These are phyloP conservation scores for Candida peoriensis DNA, from an alignment of 805 yeast species.

Conservation along the genomic window DNA sequence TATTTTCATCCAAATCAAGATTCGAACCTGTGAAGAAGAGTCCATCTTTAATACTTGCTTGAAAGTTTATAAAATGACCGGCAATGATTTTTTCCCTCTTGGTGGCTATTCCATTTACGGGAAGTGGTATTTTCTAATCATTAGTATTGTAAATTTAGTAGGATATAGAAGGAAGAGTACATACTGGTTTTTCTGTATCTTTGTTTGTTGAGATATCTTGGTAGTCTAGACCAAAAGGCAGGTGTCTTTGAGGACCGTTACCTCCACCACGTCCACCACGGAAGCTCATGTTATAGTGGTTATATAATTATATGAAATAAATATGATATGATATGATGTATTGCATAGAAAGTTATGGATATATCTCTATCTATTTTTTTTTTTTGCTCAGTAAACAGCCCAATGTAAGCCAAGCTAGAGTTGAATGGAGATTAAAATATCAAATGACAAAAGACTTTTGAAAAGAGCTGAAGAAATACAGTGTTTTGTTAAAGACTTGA, in stretches of 20 bases:
- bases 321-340: too few species aligned
- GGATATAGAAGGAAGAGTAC: not conserved
- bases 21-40: slow-evolving; percentile 62
- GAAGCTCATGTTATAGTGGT: slow-evolving; percentile 49
- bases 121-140: slow-evolving; percentile 39
- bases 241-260: slow-evolving; percentile 29
- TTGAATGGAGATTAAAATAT: too few species aligned
- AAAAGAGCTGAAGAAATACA: too few species aligned
- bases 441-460: too few species aligned
- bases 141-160: not conserved
- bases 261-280: slow-evolving; percentile 38
- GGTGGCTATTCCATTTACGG: slow-evolving; percentile 58
- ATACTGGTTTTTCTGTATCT: slow-evolving; percentile 29
- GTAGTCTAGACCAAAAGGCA: slow-evolving; percentile 74
- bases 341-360: too few species aligned
- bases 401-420: too few species aligned
- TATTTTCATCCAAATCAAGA: slow-evolving; percentile 24
- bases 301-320: too few species aligned
- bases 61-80: slow-evolving; percentile 49
- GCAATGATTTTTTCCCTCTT: slow-evolving; percentile 47
- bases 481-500: too few species aligned
- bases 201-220: slow-evolving; percentile 44
- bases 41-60: slow-evolving; percentile 53
- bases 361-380: too few species aligned
- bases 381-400: too few species aligned